Conservation (phyloP, 2,329 filamentous ascomycete genomes). For the Paecilomyces dactylethromorphus region DNA sequence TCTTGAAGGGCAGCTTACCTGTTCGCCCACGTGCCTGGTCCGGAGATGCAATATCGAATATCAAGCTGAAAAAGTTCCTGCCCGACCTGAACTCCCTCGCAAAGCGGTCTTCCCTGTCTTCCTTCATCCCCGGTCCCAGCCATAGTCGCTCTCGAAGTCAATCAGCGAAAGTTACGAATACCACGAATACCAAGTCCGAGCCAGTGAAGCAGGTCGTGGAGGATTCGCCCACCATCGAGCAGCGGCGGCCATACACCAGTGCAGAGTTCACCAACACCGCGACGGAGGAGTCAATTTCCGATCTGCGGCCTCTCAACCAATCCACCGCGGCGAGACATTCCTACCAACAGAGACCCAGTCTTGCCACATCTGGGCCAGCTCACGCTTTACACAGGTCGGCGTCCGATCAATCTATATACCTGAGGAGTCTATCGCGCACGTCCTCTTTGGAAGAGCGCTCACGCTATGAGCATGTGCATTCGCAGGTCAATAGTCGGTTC, state of each 20-base stretch:
- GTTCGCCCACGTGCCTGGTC: constrained; percentile 29
- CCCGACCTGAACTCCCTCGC: constrained; percentile 26
- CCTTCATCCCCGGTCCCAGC: constrained; percentile 14
- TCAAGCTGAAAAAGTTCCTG: constrained; percentile 27
- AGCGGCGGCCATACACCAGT: constrained; percentile 3
- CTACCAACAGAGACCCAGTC: constrained; percentile 21
- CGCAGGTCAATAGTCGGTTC: constrained; percentile 80
- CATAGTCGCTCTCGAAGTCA: constrained; percentile 23
- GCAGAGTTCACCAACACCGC: constrained; percentile 12
- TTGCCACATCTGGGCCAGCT: constrained; percentile 16
- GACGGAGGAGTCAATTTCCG: constrained; percentile 25
- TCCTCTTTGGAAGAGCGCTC: constrained; percentile 81
- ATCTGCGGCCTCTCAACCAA: constrained; percentile 21
- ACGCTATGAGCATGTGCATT: constrained; percentile 70
- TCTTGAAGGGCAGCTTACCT: constrained; percentile 27
- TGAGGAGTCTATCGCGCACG: constrained; percentile 67
- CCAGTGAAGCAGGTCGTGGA: not conserved
- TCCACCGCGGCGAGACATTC: constrained; percentile 26
- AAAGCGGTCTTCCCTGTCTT: constrained; percentile 22
- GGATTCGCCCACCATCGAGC: not conserved
- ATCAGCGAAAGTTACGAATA: constrained; percentile 10
- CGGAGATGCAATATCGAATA: constrained; percentile 20
- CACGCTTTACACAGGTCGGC: constrained; percentile 52
- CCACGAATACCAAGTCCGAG: not conserved
- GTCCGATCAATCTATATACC: constrained; percentile 69